Evolutionary conservation across 2,329 filamentous ascomycete species (phyloP).

Genomic region (Dothideomycetes sp.): DNA sequence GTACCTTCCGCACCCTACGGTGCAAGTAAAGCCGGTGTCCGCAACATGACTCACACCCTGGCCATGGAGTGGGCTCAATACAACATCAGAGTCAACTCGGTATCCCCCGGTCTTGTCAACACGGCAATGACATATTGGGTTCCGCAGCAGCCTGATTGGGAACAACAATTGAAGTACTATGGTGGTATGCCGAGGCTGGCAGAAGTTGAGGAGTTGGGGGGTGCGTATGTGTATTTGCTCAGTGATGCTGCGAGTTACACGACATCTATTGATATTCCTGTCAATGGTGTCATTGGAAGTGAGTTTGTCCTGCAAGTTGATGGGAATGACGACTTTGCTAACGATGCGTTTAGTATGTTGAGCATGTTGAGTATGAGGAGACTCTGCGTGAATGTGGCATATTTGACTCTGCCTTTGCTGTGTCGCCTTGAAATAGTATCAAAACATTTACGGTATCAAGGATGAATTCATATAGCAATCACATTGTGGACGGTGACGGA

Average conservation of each 20-base stretch:
- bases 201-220: conserved; percentile 42
- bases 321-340: too few species aligned
- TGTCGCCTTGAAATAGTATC: too few species aligned
- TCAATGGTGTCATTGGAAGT: conserved; percentile 38
- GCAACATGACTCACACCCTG: conserved; percentile 34
- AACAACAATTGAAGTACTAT: conserved; percentile 46
- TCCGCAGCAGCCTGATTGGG: conserved; percentile 41
- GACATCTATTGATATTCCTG: conserved; percentile 41
- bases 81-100: conserved; percentile 26
- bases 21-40: conserved; percentile 34
- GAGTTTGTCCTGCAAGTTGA: too few species aligned
- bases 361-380: too few species aligned
- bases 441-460: too few species aligned
- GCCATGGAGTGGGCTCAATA: conserved; percentile 27
- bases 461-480: too few species aligned
- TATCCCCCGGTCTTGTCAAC: conserved; percentile 25
- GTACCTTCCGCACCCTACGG: conserved; percentile 31
- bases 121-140: conserved; percentile 42
- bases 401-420: too few species aligned
- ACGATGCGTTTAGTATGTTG: too few species aligned
- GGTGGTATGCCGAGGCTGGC: conserved; percentile 45
- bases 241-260: conserved; percentile 41
- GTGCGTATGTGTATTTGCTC: conserved; percentile 42
- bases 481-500: too few species aligned
- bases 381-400: too few species aligned